These are phyloP conservation scores for Puccinia novopanici DNA, from an alignment of 1,284 basidiomycete species.

Conservation along the genomic window DNA sequence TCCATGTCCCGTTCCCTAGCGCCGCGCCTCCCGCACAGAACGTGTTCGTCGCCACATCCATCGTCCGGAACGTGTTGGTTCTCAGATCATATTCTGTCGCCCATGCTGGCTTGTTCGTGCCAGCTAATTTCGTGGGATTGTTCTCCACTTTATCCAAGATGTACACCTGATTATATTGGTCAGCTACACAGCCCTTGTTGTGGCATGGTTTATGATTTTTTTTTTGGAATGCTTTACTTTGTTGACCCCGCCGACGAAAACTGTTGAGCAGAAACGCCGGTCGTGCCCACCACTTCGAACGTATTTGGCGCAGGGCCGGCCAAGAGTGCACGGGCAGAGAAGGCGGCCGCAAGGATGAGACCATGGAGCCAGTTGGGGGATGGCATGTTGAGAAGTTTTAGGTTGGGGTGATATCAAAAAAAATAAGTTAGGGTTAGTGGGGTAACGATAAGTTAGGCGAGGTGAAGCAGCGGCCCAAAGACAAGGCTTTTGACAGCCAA, in stretches of 20 bases:
- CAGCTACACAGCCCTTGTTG: background rate
- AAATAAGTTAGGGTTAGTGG: background rate
- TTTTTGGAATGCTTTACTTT: constrained; percentile 51
- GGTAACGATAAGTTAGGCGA: constrained; percentile 7
- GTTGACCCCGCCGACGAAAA: constrained; percentile 52
- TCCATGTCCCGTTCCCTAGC: constrained; percentile 59
- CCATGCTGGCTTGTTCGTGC: constrained; percentile 50
- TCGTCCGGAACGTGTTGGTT: constrained; percentile 39
- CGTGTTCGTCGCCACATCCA: constrained; percentile 58
- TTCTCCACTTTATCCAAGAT: constrained; percentile 61
- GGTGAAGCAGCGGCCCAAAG: too few relatives aligned
- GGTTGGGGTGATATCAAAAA: background rate
- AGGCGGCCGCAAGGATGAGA: background rate
- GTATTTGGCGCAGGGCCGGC: constrained; percentile 52
- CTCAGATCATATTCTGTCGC: constrained; percentile 51
- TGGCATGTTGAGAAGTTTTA: background rate
- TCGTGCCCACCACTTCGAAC: constrained; percentile 53
- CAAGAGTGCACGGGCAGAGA: background rate
- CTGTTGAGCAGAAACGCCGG: constrained; percentile 53
- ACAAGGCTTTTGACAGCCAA: background rate
- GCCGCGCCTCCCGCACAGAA: constrained; percentile 60
- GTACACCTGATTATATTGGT: constrained; percentile 54
- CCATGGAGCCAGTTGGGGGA: background rate
- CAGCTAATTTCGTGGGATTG: constrained; percentile 54
- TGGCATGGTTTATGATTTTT: constrained; percentile 13